A percentile compares a stretch with the other conserved stretches of the same genome.
Conservation (phyloP, 192 early-diverging fungal species). For the Coemansia sp. region DNA sequence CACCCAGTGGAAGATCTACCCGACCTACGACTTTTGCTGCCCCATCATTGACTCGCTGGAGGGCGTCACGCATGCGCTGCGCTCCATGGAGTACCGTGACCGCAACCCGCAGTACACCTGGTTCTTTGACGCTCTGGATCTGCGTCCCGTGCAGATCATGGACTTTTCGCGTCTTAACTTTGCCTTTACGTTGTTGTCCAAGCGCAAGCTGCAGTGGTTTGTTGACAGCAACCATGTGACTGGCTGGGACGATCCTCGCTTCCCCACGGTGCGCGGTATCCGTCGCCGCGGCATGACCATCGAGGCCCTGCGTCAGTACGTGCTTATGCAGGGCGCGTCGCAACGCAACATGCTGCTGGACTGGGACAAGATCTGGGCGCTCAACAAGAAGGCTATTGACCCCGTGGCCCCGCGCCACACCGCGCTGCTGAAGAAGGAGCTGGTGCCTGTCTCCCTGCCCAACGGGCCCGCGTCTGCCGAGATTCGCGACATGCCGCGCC, state of each 20-base stretch:
- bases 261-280: conserved; percentile 88
- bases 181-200: conserved; percentile 95
- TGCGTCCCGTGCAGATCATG: conserved; percentile 90
- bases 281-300: conserved; percentile 95
- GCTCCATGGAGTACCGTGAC: conserved; percentile 97
- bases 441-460: conserved; percentile 62
- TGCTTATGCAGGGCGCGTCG: conserved; percentile 96
- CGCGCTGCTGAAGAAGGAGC: conserved; percentile 62
- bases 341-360: conserved; percentile 88
- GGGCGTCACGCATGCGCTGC: conserved; percentile 96
- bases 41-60: conserved; percentile 94
- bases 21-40: conserved; percentile 97
- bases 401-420: conserved; percentile 90
- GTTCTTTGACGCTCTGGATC: conserved; percentile 81
- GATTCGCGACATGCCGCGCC: conserved; percentile 60
- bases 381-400: conserved; percentile 96
- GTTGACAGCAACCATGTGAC: conserved; percentile 79
- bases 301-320: conserved; percentile 93
- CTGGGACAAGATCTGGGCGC: conserved; percentile 99
- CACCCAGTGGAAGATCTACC: conserved; percentile 93
- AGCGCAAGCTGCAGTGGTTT: conserved; percentile 97
- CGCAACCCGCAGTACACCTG: conserved; percentile 95
- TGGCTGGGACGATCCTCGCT: conserved; percentile 87
- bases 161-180: conserved; percentile 95
- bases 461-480: conserved; percentile 53